These are phyloP conservation scores for Coemansia sp. DNA, from an alignment of 192 early-diverging fungal species.

Conservation along the genomic window DNA sequence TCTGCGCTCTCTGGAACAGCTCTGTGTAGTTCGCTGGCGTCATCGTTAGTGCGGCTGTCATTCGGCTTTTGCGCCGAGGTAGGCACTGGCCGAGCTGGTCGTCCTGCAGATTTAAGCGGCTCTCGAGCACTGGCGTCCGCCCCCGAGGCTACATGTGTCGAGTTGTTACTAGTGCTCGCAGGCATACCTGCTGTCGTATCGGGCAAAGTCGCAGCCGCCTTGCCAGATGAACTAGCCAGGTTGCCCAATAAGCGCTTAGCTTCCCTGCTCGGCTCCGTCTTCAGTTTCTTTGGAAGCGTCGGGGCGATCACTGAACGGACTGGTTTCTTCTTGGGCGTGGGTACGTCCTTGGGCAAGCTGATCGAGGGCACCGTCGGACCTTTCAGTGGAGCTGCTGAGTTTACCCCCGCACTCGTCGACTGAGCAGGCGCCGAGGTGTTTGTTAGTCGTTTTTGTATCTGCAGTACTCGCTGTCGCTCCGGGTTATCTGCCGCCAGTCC, in stretches of 20 bases:
- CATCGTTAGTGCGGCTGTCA: not conserved
- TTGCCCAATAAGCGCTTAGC: not conserved
- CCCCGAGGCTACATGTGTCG: not conserved
- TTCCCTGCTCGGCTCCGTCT: conserved; percentile 1
- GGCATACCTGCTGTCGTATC: not conserved
- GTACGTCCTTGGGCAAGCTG: conserved; percentile 11
- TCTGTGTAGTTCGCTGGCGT: not conserved
- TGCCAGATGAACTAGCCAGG: not conserved
- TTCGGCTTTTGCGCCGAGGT: not conserved
- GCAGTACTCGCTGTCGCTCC: conserved; percentile 34
- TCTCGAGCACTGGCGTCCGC: not conserved
- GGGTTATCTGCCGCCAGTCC: conserved; percentile 51
- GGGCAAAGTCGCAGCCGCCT: not conserved
- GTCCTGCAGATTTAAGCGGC: not conserved
- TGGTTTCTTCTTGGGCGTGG: conserved; percentile 34
- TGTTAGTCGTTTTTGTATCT: conserved; percentile 6
- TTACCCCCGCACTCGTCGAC: not conserved
- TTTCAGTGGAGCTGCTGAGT: not conserved
- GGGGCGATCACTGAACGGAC: conserved; percentile 33
- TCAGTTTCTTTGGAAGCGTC: conserved; percentile 19
- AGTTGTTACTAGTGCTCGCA: not conserved
- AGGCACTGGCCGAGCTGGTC: conserved; percentile 7
- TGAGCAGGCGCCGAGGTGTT: not conserved
- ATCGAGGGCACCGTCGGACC: conserved; percentile 4
- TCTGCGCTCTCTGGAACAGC: not conserved